Conservation (phyloP, 1,284 basidiomycete genomes). For the Ganoderma sinense region DNA sequence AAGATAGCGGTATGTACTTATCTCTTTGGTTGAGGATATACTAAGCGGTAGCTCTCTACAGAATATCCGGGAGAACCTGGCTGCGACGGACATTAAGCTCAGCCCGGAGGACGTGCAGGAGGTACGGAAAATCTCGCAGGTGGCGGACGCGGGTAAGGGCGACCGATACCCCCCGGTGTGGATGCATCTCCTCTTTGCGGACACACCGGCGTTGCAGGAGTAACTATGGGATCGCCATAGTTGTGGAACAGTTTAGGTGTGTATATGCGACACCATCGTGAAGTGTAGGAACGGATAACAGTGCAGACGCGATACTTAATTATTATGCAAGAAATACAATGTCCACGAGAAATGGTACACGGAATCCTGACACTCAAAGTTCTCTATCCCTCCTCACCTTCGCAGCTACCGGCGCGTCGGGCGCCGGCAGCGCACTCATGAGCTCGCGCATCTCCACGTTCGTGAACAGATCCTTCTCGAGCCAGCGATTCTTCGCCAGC, state of each 20-base stretch:
- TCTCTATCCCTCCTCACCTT: neutral
- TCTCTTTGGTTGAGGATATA: conserved; percentile 32
- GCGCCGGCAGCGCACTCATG: conserved; percentile 22
- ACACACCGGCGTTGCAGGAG: neutral
- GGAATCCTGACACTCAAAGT: neutral
- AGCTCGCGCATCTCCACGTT: conserved; percentile 34
- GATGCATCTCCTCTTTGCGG: neutral
- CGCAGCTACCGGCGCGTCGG: neutral
- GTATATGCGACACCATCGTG: neutral
- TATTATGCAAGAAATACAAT: neutral
- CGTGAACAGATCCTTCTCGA: conserved; percentile 33
- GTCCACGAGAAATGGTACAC: neutral
- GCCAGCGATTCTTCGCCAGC: conserved; percentile 42
- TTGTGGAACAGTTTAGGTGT: neutral
- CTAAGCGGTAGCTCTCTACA: neutral
- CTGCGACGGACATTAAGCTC: conserved; percentile 41
- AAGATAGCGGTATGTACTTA: conserved; percentile 38
- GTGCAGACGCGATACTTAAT: neutral
- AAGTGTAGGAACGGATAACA: neutral
- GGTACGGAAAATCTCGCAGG: conserved; percentile 42
- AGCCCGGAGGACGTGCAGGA: conserved; percentile 41
- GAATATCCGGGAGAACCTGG: conserved; percentile 38
- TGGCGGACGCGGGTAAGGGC: conserved; percentile 23
- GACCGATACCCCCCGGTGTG: neutral
- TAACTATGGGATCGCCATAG: neutral